phyloP scores from a whole-genome alignment of 768 basidiomycete genomes.

The Termitomyces sp. region DNA sequence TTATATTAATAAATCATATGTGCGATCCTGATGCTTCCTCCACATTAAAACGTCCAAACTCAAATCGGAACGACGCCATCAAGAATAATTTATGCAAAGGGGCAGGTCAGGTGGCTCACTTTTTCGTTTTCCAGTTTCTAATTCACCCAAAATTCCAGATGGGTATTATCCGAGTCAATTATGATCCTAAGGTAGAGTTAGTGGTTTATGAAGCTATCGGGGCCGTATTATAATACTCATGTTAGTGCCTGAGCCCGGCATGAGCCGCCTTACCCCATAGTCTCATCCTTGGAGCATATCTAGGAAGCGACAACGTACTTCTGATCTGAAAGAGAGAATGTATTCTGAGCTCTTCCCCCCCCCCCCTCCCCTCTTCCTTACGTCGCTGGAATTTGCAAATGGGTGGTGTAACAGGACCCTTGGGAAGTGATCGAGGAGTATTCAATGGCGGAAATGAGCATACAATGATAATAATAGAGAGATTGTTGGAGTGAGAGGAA shows the following conservation, averaged over 20 bases:
- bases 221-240: not conserved
- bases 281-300: not conserved
- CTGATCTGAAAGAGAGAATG: not conserved
- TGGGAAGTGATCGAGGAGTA: not conserved
- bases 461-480: not conserved
- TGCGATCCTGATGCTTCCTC: not conserved
- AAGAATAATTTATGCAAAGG: not conserved
- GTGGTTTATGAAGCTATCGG: not conserved
- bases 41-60: not conserved
- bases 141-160: not conserved
- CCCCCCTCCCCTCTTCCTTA: not conserved
- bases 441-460: constrained; percentile 9
- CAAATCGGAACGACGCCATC: not conserved
- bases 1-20: not conserved
- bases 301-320: not conserved
- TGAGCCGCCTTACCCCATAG: not conserved
- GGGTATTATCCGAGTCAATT: not conserved
- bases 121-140: not conserved
- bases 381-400: not conserved
- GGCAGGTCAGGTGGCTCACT: not conserved
- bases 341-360: not conserved
- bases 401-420: not conserved
- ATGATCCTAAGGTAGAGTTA: not conserved
- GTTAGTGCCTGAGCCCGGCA: not conserved
- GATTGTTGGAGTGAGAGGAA: not conserved